Conservation (phyloP, 75 land plant species). For the Chamaecyparis obtusa region DNA sequence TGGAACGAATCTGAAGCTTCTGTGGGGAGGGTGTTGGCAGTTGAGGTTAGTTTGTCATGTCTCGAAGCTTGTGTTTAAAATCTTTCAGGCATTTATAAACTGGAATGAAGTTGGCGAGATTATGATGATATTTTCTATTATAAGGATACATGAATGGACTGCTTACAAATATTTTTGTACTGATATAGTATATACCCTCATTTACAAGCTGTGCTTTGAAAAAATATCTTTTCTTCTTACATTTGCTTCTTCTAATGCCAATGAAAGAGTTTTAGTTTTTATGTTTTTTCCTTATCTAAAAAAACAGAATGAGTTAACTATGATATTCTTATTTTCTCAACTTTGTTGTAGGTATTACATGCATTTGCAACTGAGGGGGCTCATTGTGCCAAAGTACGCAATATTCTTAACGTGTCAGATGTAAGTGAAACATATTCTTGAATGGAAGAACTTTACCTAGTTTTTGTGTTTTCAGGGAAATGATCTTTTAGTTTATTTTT, state of each 20-base stretch:
- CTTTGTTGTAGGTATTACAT: slow-evolving; percentile 70
- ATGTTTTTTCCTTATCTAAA: neutral
- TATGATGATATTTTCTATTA: neutral
- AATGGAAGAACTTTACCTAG: neutral
- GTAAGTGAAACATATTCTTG: slow-evolving; percentile 43
- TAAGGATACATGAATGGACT: neutral
- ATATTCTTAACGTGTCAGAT: slow-evolving; percentile 73
- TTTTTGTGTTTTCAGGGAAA: neutral
- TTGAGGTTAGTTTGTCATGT: slow-evolving; percentile 62
- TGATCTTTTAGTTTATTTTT: neutral
- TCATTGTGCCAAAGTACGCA: slow-evolving; percentile 88
- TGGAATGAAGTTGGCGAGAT: neutral
- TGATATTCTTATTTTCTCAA: neutral
- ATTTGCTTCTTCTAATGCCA: neutral
- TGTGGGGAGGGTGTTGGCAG: slow-evolving; percentile 90
- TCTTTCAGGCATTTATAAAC: neutral
- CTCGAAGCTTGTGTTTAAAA: slow-evolving; percentile 1
- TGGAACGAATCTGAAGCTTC: slow-evolving; percentile 99
- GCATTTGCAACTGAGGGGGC: slow-evolving; percentile 98
- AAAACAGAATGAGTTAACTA: neutral
- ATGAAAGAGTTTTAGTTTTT: neutral
- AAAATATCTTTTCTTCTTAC: neutral
- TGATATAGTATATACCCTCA: neutral
- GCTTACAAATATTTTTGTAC: neutral
- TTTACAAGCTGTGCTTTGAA: neutral